phyloP scores from a whole-genome alignment of 345 rosid species.

The Cochlearia excelsa region DNA sequence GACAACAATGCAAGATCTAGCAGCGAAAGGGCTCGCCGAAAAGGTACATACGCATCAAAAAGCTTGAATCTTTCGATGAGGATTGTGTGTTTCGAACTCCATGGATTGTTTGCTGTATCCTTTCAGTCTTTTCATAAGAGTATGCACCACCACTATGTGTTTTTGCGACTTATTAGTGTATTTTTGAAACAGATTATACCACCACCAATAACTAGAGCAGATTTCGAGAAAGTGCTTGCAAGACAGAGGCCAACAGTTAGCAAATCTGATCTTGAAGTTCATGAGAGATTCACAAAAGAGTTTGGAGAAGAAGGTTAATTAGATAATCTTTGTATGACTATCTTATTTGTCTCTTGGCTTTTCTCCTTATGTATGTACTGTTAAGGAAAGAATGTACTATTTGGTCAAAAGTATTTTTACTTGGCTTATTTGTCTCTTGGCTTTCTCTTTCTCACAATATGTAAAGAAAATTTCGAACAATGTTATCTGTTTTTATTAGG shows the following conservation, averaged over 20 bases:
- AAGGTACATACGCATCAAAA: slow-evolving; percentile 44
- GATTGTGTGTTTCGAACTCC: too few species aligned
- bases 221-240: slow-evolving; percentile 91
- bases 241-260: slow-evolving; percentile 96
- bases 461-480: too few species aligned
- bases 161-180: background rate
- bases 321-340: slow-evolving; percentile 7
- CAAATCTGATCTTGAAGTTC: slow-evolving; percentile 81
- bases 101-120: too few species aligned
- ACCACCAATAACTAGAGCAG: slow-evolving; percentile 72
- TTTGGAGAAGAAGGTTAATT: slow-evolving; percentile 94
- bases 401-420: too few species aligned
- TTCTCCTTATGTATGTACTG: slow-evolving; percentile 26
- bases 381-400: slow-evolving; percentile 7
- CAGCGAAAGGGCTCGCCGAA: slow-evolving; percentile 63
- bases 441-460: too few species aligned
- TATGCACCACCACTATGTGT: background rate
- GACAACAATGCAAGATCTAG: slow-evolving; percentile 80
- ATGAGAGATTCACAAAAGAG: slow-evolving; percentile 93
- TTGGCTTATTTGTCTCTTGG: too few species aligned
- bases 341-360: slow-evolving; percentile 10
- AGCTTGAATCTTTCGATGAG: too few species aligned
- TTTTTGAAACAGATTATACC: slow-evolving; percentile 64
- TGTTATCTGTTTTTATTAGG: too few species aligned
- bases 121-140: too few species aligned